Base-by-base conservation (phyloP, 805 yeast genomes). In the Pichia gijzeniarum region DNA sequence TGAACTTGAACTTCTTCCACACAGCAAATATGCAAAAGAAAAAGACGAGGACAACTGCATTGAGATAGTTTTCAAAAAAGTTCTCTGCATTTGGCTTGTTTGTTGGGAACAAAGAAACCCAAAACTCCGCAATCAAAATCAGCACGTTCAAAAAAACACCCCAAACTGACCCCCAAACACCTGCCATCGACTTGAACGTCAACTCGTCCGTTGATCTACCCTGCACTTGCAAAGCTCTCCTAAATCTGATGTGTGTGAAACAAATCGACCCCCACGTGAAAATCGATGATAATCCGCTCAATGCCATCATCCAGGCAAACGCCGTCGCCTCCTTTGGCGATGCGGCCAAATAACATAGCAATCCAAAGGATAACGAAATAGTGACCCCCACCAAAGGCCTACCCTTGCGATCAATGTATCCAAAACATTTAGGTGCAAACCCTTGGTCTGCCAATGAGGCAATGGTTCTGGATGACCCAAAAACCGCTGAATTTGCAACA, bases 211-310 rank as follows among this genome's bases (percentile, higher is more conserved):
- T 67, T n/a, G 70, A 61, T 68, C 90, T 75, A 40, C 88, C 88
- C 64, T 83, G 87, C 5, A 63, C 72, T 2, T 61, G 59, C 65
- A 88, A 64, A 8, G 85, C 91, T 48, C 70, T 63, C 71, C 91
- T 79, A 67, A 82, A 83, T 54, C 90, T 71, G 42, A 85, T 65
- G 58, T 82, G 90, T 38, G 82, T 76, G 35, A 75, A 64, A 58
- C 83, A 79, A 51, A 85, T 79, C 6, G 87, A 76, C 42, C 81
- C 82, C 95, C 95, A 85, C 31, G 86, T 80, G 64, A 83, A 78
- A 48, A 85, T 70, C n/a, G 89, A 79, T 1, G 89, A 79, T 51
- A 85, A 68, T 49, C 90, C 90, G 35, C 88, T 80, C 30, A 85
- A 63, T n/a, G 90, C 84, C 56, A 82, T 69, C 63, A 85, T 64